phyloP scores from a whole-genome alignment of 116 monocot genomes.

The Cymodocea nodosa region DNA sequence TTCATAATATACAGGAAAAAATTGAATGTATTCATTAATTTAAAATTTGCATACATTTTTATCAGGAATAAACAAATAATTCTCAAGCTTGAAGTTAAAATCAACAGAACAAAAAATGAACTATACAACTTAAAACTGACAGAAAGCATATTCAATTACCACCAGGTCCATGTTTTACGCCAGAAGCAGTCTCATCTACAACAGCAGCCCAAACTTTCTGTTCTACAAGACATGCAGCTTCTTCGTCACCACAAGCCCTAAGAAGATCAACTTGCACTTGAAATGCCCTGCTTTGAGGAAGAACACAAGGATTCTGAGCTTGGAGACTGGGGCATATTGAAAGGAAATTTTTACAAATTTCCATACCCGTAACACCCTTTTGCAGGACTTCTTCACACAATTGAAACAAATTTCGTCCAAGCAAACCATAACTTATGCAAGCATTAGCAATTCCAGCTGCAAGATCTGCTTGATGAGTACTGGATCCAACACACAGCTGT shows the following conservation, averaged over 20 bases:
- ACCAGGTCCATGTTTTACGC: constrained; percentile 51
- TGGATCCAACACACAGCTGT: constrained; percentile 43
- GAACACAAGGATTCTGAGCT: constrained; percentile 31
- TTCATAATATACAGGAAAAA: too few species aligned
- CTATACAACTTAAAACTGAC: not conserved
- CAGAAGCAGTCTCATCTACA: constrained; percentile 65
- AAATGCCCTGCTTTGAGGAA: constrained; percentile 73
- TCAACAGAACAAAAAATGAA: too few species aligned
- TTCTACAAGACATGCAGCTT: constrained; percentile 36
- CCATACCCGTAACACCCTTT: constrained; percentile 35
- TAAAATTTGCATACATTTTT: too few species aligned
- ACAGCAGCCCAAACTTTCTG: constrained; percentile 74
- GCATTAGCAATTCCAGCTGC: constrained; percentile 68
- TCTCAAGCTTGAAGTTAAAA: too few species aligned
- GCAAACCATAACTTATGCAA: constrained; percentile 62
- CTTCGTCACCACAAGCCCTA: constrained; percentile 67
- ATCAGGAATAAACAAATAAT: too few species aligned
- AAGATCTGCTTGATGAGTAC: constrained; percentile 66
- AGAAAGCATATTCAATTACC: constrained; percentile 19
- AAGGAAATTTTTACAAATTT: constrained; percentile 66
- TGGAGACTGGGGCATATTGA: constrained; percentile 22
- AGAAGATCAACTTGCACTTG: constrained; percentile 93
- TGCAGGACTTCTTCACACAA: constrained; percentile 71
- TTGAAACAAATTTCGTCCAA: constrained; percentile 69
- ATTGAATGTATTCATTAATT: too few species aligned